Evolutionary conservation across 1,284 basidiomycete genomes (phyloP).

Genomic region (Erythrobasidium hasegawianum): DNA sequence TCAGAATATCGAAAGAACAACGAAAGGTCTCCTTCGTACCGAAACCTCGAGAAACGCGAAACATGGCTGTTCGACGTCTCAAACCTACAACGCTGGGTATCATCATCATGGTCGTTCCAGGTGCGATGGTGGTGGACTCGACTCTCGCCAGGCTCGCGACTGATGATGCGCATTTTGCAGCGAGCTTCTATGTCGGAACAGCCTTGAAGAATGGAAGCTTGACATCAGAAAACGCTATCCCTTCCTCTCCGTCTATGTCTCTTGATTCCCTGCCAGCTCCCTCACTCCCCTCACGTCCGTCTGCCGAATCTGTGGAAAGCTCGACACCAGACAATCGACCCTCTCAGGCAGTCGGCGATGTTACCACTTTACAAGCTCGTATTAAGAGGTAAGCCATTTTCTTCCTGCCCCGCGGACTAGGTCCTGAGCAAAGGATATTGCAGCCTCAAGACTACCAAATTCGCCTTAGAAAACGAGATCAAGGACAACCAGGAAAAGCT

Average conservation of each 20-base stretch:
- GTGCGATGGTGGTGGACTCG: too few relatives aligned
- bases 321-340: not conserved
- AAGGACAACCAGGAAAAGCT: conserved; percentile 28
- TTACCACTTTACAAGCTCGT: not conserved
- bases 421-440: not conserved
- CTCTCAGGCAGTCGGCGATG: not conserved
- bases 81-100: too few relatives aligned
- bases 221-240: not conserved
- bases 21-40: too few relatives aligned
- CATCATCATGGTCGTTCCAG: too few relatives aligned
- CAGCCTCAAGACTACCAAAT: conserved; percentile 15
- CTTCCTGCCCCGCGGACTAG: not conserved
- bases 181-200: not conserved
- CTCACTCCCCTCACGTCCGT: not conserved
- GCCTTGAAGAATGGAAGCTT: not conserved
- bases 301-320: not conserved
- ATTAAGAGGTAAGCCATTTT: not conserved
- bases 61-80: too few relatives aligned
- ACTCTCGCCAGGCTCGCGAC: too few relatives aligned
- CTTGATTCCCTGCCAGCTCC: not conserved
- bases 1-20: too few relatives aligned
- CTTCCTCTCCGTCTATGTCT: not conserved
- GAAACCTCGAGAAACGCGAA: too few relatives aligned
- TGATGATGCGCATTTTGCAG: not conserved
- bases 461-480: conserved; percentile 12